A percentile compares a stretch with the other conserved stretches of the same genome.
Conservation (phyloP, 139 green algal genomes). For the Choricystis sp. region DNA sequence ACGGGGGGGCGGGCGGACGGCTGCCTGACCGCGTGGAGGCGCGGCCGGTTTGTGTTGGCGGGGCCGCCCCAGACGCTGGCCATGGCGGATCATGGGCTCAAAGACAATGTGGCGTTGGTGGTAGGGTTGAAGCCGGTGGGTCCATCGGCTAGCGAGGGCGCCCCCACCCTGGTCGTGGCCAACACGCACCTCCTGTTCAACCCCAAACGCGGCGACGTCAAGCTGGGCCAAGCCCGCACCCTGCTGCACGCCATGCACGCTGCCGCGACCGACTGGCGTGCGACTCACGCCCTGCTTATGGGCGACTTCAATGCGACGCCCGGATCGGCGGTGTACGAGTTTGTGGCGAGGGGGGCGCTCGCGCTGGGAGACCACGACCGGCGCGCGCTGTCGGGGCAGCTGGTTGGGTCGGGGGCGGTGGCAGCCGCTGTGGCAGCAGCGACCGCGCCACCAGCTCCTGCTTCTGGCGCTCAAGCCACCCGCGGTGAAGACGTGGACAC, state of each 20-base stretch:
- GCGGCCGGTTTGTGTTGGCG: background rate
- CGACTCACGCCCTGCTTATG: constrained; percentile 9
- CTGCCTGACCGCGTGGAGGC: constrained; percentile 53
- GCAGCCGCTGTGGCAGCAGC: background rate
- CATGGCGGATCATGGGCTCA: constrained; percentile 33
- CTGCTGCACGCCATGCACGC: constrained; percentile 15
- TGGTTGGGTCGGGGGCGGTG: constrained; percentile 1
- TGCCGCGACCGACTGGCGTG: constrained; percentile 3
- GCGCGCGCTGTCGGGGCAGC: constrained; percentile 23
- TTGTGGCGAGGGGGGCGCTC: constrained; percentile 22
- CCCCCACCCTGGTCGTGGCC: constrained; percentile 34
- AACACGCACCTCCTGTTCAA: constrained; percentile 84
- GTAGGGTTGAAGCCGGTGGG: constrained; percentile 18
- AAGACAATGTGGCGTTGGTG: constrained; percentile 68
- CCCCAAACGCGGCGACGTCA: constrained; percentile 61
- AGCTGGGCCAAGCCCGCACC: constrained; percentile 27
- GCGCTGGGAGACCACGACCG: constrained; percentile 20
- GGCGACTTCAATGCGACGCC: constrained; percentile 57
- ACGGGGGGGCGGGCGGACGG: constrained; percentile 25
- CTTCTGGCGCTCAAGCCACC: background rate
- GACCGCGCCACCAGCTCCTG: background rate
- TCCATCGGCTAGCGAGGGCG: constrained; percentile 3
- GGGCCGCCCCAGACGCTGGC: constrained; percentile 14
- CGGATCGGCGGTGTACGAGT: constrained; percentile 28
- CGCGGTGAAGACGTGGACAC: constrained; percentile 5